These are phyloP conservation scores for Carpinus viminea DNA, from an alignment of 306 rosid species.

Conservation along the genomic window DNA sequence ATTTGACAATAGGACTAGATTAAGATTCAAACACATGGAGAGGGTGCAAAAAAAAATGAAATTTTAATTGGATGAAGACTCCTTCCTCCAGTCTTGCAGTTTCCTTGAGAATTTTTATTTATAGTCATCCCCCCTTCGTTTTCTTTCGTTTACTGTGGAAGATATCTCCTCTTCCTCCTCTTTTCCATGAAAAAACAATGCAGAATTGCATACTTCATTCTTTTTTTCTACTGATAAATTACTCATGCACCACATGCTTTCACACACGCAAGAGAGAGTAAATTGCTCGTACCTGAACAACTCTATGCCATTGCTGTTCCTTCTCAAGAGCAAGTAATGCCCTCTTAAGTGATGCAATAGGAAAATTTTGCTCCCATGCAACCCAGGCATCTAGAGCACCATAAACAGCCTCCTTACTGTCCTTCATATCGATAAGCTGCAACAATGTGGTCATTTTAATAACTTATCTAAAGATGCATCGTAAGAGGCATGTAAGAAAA, in stretches of 20 bases:
- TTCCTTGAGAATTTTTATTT: not conserved
- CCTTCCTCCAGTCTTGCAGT: not conserved
- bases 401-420: slow-evolving; percentile 78
- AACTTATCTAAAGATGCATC: not conserved
- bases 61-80: not conserved
- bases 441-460: slow-evolving; percentile 29
- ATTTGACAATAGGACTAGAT: not conserved
- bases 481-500: not conserved
- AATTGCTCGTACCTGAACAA: slow-evolving; percentile 63
- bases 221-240: not conserved
- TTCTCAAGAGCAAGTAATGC: slow-evolving; percentile 67
- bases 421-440: slow-evolving; percentile 74
- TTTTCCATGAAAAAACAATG: not conserved
- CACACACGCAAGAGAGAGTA: not conserved
- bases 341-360: slow-evolving; percentile 59
- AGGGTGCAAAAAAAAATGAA: not conserved
- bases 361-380: slow-evolving; percentile 88
- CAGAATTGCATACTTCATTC: not conserved
- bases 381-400: slow-evolving; percentile 93
- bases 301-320: slow-evolving; percentile 88
- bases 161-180: not conserved
- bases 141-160: not conserved
- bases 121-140: not conserved
- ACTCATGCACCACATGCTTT: not conserved
- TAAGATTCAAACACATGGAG: not conserved